Base-by-base conservation (phyloP, 2,329 filamentous ascomycete genomes). In the Fusarium redolens region DNA sequence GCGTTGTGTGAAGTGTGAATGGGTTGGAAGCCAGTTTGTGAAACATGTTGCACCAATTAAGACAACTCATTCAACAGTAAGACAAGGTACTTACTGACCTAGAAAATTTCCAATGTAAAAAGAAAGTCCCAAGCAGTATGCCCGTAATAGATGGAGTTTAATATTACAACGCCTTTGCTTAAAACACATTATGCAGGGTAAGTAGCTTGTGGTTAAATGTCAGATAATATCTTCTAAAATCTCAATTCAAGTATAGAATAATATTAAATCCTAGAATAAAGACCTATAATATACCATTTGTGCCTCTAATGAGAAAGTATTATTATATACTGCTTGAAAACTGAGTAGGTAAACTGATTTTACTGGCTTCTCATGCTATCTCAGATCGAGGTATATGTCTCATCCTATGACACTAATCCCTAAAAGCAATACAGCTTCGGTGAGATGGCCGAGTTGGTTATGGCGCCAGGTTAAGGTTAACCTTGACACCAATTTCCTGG, bases 391-490 rank as follows among this genome's bases (percentile, higher is more conserved):
- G 6, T 28, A 6, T 28, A 28, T 28, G 7, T 2, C 6, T 28
- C 7, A 28, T 28, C 7, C 6, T 28, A 28, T 28, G 7, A 7
- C 28, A 7, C 28, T 7, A 28, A 7, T 28, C 7, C 6, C 28
- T 28, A 28, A 28, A 28, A 7, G 28, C 28, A 28, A 54, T 40
- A 51, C 31, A 54, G 41, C 33, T 69, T 52, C 37, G 74, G 75
- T 77, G 71, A 77, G 74, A 77, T 77, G 75, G 75, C 75, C 75
- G 75, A 77, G 75, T 77, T 77, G 75, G 75, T 77, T 77, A 77
- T 77, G 75, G 75, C 75, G 75, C 65, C 74, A 76, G 74, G 74
- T 76, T 76, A 76, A 76, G 74, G 74, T 76, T 17, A 65, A 75
- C 74, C 72, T 76, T 75, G 72, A 74, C 70, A 73, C 65, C 70